Base-by-base conservation (phyloP, 1,284 basidiomycete species). In the Leccinum glutinopallens region DNA sequence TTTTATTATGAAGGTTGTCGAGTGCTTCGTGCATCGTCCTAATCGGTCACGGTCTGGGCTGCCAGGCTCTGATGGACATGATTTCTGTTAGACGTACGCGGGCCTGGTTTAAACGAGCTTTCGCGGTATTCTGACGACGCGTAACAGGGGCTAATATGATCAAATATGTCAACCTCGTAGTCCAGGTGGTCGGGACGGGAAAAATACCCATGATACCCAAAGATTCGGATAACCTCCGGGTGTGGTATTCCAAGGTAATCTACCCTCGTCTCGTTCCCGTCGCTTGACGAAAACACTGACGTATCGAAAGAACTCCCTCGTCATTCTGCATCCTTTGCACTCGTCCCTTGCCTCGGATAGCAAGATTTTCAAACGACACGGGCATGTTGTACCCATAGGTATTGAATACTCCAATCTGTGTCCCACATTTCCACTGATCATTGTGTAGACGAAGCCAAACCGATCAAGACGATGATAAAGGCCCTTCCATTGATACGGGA, bases 31-130 rank as follows among this genome's bases (percentile, higher is more conserved):
- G 87, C 35, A 83, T 98, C 17, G 80, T 98, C 25, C 73, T 99
- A 8, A 86, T 99, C 55, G 95, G 95, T 1, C 93, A 96, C 71
- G 95, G 95, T 4, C 84, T 87, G 1, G 96, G 93, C 0, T 93
- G 91, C 70, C 81, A 86, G 33, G 84, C 89, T 1, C 70, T 97
- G 61, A 87, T 93, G 78, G 84, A 89, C 39, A 81, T 98, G 41
- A 80, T 97, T 39, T 84, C 87, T 51, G 73, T 83, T 32, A 82
- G 94, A 75, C 79, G 94, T 93, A 71, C 60, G 85, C 75, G 4
- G 54, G 53, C 43, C 32, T 32, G 49, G 61, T 32, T 60, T 7
- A 19, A 61, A n/a, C 22, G 12, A 43, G n/a, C 43, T 60, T 69
- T 32, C 3, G 15, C n/a, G 61, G 53, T 19, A 22, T 59, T 35